A percentile compares a stretch with the other conserved stretches of the same genome.
phyloP scores from a whole-genome alignment of 352 stramenopile species.

The Phytophthora europaea region DNA sequence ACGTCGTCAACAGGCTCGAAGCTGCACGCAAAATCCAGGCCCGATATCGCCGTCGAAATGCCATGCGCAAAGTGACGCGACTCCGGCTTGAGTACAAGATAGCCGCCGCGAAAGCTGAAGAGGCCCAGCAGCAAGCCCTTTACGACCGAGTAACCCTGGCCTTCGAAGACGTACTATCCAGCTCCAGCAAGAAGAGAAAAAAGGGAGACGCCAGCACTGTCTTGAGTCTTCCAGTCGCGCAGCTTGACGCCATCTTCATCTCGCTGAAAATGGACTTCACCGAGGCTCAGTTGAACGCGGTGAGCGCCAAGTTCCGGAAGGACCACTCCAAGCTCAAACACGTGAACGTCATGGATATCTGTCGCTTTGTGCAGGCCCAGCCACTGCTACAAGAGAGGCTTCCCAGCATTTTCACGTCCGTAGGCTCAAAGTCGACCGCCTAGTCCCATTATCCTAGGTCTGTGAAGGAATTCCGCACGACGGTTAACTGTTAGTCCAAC shows the following conservation, averaged over 20 bases:
- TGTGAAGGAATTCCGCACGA: not conserved
- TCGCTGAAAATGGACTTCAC: conserved; percentile 47
- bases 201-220: conserved; percentile 27
- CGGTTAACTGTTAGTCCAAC: not conserved
- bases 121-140: conserved; percentile 53
- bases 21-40: conserved; percentile 75
- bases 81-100: conserved; percentile 62
- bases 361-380: conserved; percentile 54
- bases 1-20: conserved; percentile 18
- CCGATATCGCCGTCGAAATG: conserved; percentile 65
- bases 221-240: conserved; percentile 51
- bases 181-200: conserved; percentile 37
- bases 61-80: conserved; percentile 60
- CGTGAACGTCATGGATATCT: conserved; percentile 77
- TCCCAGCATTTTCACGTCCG: conserved; percentile 11
- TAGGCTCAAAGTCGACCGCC: not conserved
- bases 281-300: conserved; percentile 38
- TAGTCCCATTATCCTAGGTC: not conserved
- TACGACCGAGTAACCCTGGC: conserved; percentile 56
- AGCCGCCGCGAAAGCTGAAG: conserved; percentile 53
- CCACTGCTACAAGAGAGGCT: conserved; percentile 40
- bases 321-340: conserved; percentile 51
- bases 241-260: conserved; percentile 56
- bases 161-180: conserved; percentile 47
- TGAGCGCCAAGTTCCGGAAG: conserved; percentile 44